Evolutionary conservation across 1,284 basidiomycete genomes (phyloP).

Genomic region (Peniophora sp.): DNA sequence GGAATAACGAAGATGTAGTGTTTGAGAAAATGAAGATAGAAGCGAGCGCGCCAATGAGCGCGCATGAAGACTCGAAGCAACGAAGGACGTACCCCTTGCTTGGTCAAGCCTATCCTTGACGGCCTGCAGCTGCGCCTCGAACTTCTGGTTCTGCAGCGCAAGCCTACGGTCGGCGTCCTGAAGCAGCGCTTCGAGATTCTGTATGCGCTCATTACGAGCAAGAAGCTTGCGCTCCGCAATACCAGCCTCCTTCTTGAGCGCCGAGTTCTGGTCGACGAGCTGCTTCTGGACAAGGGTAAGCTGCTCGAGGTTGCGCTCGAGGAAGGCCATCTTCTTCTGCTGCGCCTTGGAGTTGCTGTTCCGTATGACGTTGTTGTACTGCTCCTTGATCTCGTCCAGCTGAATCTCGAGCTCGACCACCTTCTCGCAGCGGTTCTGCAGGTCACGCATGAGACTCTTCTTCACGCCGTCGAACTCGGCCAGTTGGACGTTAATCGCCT

Average conservation of each 20-base stretch:
- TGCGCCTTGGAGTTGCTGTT: constrained; percentile 98
- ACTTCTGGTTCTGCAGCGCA: constrained; percentile 90
- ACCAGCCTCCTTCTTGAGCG: constrained; percentile 96
- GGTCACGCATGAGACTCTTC: constrained; percentile 96
- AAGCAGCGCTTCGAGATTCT: constrained; percentile 87
- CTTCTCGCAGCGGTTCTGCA: constrained; percentile 99
- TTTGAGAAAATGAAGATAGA: background rate
- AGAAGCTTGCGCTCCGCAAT: constrained; percentile 95
- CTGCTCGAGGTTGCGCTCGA: constrained; percentile 96
- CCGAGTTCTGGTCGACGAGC: constrained; percentile 98
- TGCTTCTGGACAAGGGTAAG: constrained; percentile 96
- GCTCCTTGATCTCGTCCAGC: constrained; percentile 96
- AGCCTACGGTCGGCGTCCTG: constrained; percentile 92
- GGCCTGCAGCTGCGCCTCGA: constrained; percentile 86
- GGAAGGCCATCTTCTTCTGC: constrained; percentile 98
- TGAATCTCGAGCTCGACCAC: constrained; percentile 99
- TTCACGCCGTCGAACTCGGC: constrained; percentile 99
- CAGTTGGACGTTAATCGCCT: constrained; percentile 94
- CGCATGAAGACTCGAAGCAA: constrained; percentile 10
- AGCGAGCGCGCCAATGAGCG: constrained; percentile 8
- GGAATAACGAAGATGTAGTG: no score
- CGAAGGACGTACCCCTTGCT: constrained; percentile 67
- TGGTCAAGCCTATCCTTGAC: constrained; percentile 90
- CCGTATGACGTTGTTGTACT: constrained; percentile 97
- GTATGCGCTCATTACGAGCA: constrained; percentile 95